Base-by-base conservation (phyloP, 768 basidiomycete genomes). In the Tricholoma terreum region DNA sequence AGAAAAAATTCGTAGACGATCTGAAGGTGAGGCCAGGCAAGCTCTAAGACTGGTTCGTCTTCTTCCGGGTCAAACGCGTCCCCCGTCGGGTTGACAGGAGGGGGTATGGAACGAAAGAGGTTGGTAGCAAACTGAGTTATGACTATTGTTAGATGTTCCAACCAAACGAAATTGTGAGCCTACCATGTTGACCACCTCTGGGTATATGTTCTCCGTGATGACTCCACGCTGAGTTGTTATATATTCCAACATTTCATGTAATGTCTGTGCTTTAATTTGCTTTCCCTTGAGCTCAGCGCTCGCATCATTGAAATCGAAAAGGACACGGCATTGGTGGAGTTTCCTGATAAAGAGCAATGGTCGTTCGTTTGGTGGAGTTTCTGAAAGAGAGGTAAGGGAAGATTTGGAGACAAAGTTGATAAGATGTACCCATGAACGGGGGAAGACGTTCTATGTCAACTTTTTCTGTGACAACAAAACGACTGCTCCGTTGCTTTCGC, bases 1-100 rank as follows among this genome's bases (percentile, higher is more conserved):
- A 99, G 87, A 84, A 99, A 99, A 75, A 99, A 98, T 74, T 99
- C 97, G 77, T 99, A 99, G 52, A 99, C 97, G 63, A 99, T 95
- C 72, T 99, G 95, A 56, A 99, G 83, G 72, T 99, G 97, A 38
- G 97, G 97, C 97, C 97, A 99, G 24, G 97, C 97, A 56, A 98
- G 89, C 71, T 99, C 97, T 58, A 99, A 83, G 2, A 99, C 97
- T 6, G 97, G 97, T 62, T 99, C 97, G 66, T 99, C 97, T 76
- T 99, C 97, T 74, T 99, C 97, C 19, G 97, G 97, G 70, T 99
- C 97, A 69, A 97, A 99, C 1, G 96, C 97, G 71, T 99, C 97
- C 54, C 97, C 97, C 11, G 87, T 91, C 5, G 97, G 97, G 68
- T 99, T 99, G 57, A 98, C 96, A 43, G 95, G 97, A 66, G 97